These are phyloP conservation scores for Aureobasidium uvarum DNA, from an alignment of 2,329 filamentous ascomycete species.

Conservation along the genomic window DNA sequence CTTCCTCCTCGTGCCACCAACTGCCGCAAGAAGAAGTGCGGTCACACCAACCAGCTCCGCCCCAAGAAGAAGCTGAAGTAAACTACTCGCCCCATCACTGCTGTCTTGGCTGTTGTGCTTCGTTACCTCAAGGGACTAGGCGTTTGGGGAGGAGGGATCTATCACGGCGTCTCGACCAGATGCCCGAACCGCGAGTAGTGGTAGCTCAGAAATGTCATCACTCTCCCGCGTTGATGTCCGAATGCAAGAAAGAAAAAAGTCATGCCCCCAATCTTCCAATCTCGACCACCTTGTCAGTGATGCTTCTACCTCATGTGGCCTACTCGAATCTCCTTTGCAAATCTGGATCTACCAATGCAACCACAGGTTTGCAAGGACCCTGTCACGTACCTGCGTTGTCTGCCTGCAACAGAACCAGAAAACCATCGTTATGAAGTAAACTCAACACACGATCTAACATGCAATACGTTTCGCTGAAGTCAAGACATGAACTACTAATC, in stretches of 20 bases:
- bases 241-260: conserved; percentile 26
- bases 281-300: background rate
- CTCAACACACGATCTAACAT: no score
- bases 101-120: conserved; percentile 34
- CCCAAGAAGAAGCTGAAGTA: conserved; percentile 99
- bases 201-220: conserved; percentile 28
- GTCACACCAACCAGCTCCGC: conserved; percentile 99
- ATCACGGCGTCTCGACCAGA: conserved; percentile 25
- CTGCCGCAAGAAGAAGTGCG: conserved; percentile 99
- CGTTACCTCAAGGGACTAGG: conserved; percentile 33
- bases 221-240: conserved; percentile 26
- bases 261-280: conserved; percentile 13
- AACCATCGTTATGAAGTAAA: background rate
- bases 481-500: background rate
- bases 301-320: background rate
- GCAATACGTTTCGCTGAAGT: background rate
- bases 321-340: background rate
- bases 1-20: conserved; percentile 98
- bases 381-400: background rate
- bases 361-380: background rate
- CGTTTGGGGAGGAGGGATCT: conserved; percentile 29
- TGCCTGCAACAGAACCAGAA: background rate
- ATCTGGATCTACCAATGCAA: background rate
- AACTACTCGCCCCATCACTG: conserved; percentile 47
- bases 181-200: conserved; percentile 26